Evolutionary conservation across 2,329 filamentous ascomycete genomes (phyloP).

Genomic region (Fusarium sp.): DNA sequence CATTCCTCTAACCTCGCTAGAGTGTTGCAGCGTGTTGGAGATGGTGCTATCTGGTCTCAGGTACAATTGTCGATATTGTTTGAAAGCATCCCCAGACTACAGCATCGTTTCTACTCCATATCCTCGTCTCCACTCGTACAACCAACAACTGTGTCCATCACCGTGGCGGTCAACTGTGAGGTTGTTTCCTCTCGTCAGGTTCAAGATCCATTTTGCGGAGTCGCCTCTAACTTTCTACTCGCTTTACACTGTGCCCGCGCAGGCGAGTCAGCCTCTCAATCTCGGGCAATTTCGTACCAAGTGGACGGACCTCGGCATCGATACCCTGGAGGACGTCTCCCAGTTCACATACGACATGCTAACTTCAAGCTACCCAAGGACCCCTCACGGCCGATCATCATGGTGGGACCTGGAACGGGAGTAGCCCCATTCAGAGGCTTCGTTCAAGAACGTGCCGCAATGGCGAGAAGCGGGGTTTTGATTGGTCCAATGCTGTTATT

Average conservation of each 20-base stretch:
- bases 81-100: no score
- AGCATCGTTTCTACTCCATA: constrained; percentile 98
- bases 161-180: constrained; percentile 92
- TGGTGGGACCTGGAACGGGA: constrained; percentile 95
- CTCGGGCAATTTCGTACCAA: no score
- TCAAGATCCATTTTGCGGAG: no score
- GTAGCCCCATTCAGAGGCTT: constrained; percentile 96
- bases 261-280: no score
- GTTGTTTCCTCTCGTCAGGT: no score
- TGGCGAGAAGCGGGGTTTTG: constrained; percentile 79
- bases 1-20: constrained; percentile 93
- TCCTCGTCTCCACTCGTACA: constrained; percentile 95
- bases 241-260: no score
- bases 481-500: constrained; percentile 91
- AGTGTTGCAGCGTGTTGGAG: no score
- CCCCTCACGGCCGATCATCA: constrained; percentile 90
- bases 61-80: no score
- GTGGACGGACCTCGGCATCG: no score
- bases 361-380: constrained; percentile 99
- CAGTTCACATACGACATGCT: constrained; percentile 94
- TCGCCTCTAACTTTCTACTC: constrained; percentile 96
- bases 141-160: constrained; percentile 93
- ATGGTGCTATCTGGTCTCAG: no score
- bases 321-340: no score
- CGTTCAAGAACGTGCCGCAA: constrained; percentile 89